Percentiles rank a stretch among this genome's conserved stretches.
phyloP scores from a whole-genome alignment of 352 stramenopile species.

The Pythium rhizo-oryzae region DNA sequence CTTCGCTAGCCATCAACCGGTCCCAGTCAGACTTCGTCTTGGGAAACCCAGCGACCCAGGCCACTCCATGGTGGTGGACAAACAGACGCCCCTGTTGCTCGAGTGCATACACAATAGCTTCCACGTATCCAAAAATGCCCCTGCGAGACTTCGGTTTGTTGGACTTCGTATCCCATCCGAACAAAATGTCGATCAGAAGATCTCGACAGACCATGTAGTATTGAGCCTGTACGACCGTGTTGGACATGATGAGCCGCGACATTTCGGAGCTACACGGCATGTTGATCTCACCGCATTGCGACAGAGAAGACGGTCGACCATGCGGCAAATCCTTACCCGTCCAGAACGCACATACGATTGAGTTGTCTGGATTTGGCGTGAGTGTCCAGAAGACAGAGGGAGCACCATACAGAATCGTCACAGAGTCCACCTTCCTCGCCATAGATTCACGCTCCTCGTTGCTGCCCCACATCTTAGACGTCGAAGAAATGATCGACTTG shows the following conservation, averaged over 20 bases:
- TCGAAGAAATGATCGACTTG: constrained; percentile 18
- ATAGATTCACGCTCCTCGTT: constrained; percentile 31
- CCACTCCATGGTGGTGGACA: constrained; percentile 33
- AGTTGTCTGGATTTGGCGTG: constrained; percentile 35
- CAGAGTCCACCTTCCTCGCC: constrained; percentile 20
- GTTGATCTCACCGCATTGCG: constrained; percentile 10
- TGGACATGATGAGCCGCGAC: constrained; percentile 19
- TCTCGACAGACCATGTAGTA: constrained; percentile 19
- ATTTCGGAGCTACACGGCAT: constrained; percentile 19
- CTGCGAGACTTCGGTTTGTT: constrained; percentile 27
- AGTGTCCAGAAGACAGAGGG: constrained; percentile 38
- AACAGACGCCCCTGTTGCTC: constrained; percentile 30
- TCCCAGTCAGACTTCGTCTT: constrained; percentile 32
- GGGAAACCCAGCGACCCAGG: constrained; percentile 30
- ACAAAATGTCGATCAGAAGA: constrained; percentile 23
- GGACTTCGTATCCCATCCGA: constrained; percentile 18
- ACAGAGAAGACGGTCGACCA: constrained; percentile 4
- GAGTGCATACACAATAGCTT: constrained; percentile 30
- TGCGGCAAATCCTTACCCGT: constrained; percentile 13
- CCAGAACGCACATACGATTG: constrained; percentile 31
- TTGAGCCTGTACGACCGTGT: constrained; percentile 20
- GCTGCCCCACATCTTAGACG: constrained; percentile 34
- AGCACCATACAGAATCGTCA: constrained; percentile 24
- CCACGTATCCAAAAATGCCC: constrained; percentile 28
- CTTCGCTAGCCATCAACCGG: constrained; percentile 1